These are phyloP conservation scores for Mytilinidion resinicola DNA, from an alignment of 495 filamentous ascomycete genomes.

Conservation along the genomic window DNA sequence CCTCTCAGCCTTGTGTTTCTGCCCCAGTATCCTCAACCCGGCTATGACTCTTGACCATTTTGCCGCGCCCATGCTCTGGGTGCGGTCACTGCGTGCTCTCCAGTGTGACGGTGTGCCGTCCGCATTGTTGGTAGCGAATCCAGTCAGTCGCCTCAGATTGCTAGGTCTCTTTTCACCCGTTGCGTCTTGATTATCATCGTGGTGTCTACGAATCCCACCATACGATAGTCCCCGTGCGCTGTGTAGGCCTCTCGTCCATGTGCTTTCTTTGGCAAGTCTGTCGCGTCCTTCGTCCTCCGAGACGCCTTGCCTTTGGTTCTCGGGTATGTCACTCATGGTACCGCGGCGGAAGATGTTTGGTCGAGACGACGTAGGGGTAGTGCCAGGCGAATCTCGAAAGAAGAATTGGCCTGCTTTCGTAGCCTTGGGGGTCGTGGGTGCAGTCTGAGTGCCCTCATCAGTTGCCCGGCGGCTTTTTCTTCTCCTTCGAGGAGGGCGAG, in stretches of 20 bases:
- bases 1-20: slow-evolving; percentile 70
- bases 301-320: slow-evolving; percentile 62
- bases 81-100: slow-evolving; percentile 51
- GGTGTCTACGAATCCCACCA: slow-evolving; percentile 35
- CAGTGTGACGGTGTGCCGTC: slow-evolving; percentile 48
- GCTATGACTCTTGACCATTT: slow-evolving; percentile 85
- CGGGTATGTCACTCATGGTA: slow-evolving; percentile 59
- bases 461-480: slow-evolving; percentile 31
- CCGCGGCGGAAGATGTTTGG: slow-evolving; percentile 58
- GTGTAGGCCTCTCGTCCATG: slow-evolving; percentile 51
- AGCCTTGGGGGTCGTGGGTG: slow-evolving; percentile 55
- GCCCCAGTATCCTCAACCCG: slow-evolving; percentile 73
- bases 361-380: slow-evolving; percentile 27
- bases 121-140: slow-evolving; percentile 52
- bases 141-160: slow-evolving; percentile 69
- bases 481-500: slow-evolving; percentile 25
- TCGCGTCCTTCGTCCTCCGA: slow-evolving; percentile 89
- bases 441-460: slow-evolving; percentile 45
- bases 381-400: slow-evolving; percentile 23
- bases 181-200: slow-evolving; percentile 14
- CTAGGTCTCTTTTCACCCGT: slow-evolving; percentile 56
- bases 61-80: slow-evolving; percentile 71
- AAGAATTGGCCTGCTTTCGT: slow-evolving; percentile 27
- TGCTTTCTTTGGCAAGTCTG: slow-evolving; percentile 52
- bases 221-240: slow-evolving; percentile 53